These are phyloP conservation scores for Elaeis oleifera DNA, from an alignment of 202 grass and related monocot genomes.

Conservation along the genomic window DNA sequence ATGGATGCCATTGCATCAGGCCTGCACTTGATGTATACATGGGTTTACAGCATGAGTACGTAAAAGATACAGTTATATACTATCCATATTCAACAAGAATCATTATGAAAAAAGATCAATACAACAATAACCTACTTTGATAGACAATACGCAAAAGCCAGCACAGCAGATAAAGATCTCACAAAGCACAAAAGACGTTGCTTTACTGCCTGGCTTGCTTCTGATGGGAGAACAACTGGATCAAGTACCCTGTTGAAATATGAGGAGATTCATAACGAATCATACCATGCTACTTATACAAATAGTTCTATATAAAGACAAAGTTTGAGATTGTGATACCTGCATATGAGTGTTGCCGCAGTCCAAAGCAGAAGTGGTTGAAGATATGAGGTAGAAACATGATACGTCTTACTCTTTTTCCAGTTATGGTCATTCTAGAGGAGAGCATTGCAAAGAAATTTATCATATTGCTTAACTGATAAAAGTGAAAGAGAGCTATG, in stretches of 20 bases:
- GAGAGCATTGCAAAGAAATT: slow-evolving; percentile 15
- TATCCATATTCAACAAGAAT: slow-evolving; percentile 5
- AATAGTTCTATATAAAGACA: too few relatives aligned
- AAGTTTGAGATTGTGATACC: slow-evolving; percentile 36
- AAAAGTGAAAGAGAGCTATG: background rate
- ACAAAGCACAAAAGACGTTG: slow-evolving; percentile 61
- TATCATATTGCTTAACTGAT: slow-evolving; percentile 7
- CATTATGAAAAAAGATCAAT: background rate
- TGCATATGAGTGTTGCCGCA: slow-evolving; percentile 76
- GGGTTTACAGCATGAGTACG: too few relatives aligned
- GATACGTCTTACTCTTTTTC: slow-evolving; percentile 84
- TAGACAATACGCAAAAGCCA: slow-evolving; percentile 76
- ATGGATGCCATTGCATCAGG: too few relatives aligned
- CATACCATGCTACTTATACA: too few relatives aligned
- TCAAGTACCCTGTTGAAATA: slow-evolving; percentile 57
- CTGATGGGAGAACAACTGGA: slow-evolving; percentile 62
- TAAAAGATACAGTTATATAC: too few relatives aligned
- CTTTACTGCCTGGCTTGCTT: slow-evolving; percentile 89
- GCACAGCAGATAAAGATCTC: slow-evolving; percentile 81
- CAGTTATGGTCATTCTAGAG: slow-evolving; percentile 70
- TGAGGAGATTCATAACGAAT: too few relatives aligned
- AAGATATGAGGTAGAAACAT: slow-evolving; percentile 76
- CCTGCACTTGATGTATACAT: too few relatives aligned
- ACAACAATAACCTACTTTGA: slow-evolving; percentile 51
- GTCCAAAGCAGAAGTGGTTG: slow-evolving; percentile 95